These are phyloP conservation scores for Phytophthora cryptogea DNA, from an alignment of 352 stramenopile genomes.

Conservation along the genomic window DNA sequence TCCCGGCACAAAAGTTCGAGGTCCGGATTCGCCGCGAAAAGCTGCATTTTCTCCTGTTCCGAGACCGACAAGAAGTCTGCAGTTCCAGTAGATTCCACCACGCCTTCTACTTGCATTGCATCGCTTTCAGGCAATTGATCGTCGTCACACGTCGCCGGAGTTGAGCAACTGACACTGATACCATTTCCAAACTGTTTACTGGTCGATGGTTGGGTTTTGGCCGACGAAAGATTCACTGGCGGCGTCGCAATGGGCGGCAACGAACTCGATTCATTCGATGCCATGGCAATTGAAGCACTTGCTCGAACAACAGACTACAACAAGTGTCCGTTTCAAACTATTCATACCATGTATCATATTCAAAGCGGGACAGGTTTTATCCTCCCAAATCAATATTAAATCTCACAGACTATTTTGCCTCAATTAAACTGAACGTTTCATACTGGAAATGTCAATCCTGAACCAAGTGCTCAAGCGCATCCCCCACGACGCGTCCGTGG, in stretches of 20 bases:
- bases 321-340: neutral
- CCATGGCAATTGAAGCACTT: neutral
- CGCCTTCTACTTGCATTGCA: neutral
- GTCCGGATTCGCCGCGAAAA: conserved; percentile 52
- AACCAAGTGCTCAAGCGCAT: conserved; percentile 38
- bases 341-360: no score
- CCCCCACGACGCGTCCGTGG: conserved; percentile 46
- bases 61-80: conserved; percentile 24
- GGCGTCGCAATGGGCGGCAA: conserved; percentile 22
- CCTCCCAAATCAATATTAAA: no score
- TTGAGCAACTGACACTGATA: neutral
- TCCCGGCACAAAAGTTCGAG: conserved; percentile 69
- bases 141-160: conserved; percentile 1
- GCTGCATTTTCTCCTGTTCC: conserved; percentile 38
- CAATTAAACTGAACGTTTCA: neutral
- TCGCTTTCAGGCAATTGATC: conserved; percentile 14
- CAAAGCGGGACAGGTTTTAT: no score
- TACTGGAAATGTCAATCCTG: conserved; percentile 24
- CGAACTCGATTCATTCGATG: conserved; percentile 11
- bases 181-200: conserved; percentile 15
- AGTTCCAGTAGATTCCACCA: neutral
- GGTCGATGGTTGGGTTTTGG: conserved; percentile 9
- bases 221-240: conserved; percentile 8
- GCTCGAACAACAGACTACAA: neutral
- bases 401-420: no score